phyloP scores from a whole-genome alignment of 768 basidiomycete species.

The Austroboletus eburneus region DNA sequence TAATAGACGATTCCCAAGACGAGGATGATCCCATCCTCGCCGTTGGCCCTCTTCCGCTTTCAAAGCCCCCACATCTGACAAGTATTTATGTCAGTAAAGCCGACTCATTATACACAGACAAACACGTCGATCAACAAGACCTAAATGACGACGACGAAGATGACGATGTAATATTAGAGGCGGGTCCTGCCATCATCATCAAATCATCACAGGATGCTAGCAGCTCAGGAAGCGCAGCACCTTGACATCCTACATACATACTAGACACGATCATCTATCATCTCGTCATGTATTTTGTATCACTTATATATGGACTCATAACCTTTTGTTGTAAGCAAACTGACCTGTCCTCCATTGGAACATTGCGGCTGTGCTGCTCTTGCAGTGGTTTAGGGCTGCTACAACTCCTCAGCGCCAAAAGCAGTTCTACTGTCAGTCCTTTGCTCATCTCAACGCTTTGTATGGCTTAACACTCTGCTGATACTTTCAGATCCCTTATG shows the following conservation, averaged over 20 bases:
- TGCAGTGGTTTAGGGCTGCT: not conserved
- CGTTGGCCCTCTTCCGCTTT: slow-evolving; percentile 47
- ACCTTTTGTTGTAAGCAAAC: not conserved
- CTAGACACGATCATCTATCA: slow-evolving; percentile 7
- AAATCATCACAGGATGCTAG: slow-evolving; percentile 29
- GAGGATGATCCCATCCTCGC: slow-evolving; percentile 50
- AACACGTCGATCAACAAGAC: slow-evolving; percentile 47
- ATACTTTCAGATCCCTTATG: slow-evolving; percentile 15
- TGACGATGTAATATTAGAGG: slow-evolving; percentile 70
- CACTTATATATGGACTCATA: slow-evolving; percentile 7
- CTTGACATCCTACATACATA: slow-evolving; percentile 13
- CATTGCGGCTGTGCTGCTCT: slow-evolving; percentile 12
- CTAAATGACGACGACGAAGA: slow-evolving; percentile 63
- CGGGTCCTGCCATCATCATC: slow-evolving; percentile 59
- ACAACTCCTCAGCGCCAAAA: too few species aligned
- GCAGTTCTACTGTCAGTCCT: slow-evolving; percentile 5
- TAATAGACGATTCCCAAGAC: slow-evolving; percentile 33
- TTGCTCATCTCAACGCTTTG: not conserved
- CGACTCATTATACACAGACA: slow-evolving; percentile 36
- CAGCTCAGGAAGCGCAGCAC: slow-evolving; percentile 22
- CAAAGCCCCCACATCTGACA: slow-evolving; percentile 31
- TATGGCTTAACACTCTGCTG: not conserved
- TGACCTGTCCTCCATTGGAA: too few species aligned
- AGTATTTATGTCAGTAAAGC: slow-evolving; percentile 35
- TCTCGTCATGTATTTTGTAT: slow-evolving; percentile 16